A percentile compares a stretch with the other conserved stretches of the same genome.
Conservation (phyloP, 345 rosid genomes). For the Syzygium aromaticum region DNA sequence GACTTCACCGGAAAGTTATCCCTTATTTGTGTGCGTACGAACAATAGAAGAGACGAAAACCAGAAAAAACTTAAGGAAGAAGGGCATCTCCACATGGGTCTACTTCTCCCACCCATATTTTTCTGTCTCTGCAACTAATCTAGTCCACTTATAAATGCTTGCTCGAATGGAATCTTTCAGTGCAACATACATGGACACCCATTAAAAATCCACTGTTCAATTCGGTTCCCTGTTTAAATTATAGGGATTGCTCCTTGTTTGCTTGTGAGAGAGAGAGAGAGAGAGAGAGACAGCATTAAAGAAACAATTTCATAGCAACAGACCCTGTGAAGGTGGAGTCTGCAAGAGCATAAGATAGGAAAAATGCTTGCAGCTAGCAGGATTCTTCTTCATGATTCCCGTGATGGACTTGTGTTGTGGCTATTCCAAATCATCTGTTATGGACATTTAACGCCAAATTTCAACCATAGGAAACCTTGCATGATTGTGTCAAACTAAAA, state of each 20-base stretch:
- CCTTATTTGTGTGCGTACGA: neutral
- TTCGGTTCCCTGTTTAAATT: neutral
- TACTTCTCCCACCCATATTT: neutral
- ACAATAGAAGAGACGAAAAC: neutral
- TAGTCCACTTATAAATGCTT: neutral
- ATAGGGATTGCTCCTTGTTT: neutral
- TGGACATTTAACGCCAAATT: neutral
- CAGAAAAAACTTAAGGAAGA: neutral
- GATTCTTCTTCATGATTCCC: neutral
- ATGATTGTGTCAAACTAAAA: neutral
- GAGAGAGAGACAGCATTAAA: neutral
- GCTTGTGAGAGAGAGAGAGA: neutral
- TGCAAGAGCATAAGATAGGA: constrained; percentile 6
- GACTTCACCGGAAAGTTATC: neutral
- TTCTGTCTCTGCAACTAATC: neutral
- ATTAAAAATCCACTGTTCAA: neutral
- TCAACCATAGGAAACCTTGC: neutral
- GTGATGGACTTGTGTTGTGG: neutral
- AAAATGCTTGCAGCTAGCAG: neutral
- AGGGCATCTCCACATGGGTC: neutral
- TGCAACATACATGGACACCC: neutral
- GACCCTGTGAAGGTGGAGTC: constrained; percentile 8
- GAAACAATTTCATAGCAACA: neutral
- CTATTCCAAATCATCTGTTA: neutral
- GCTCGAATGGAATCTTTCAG: neutral